Base-by-base conservation (phyloP, 805 yeast species). In the Metschnikowia proteae region DNA sequence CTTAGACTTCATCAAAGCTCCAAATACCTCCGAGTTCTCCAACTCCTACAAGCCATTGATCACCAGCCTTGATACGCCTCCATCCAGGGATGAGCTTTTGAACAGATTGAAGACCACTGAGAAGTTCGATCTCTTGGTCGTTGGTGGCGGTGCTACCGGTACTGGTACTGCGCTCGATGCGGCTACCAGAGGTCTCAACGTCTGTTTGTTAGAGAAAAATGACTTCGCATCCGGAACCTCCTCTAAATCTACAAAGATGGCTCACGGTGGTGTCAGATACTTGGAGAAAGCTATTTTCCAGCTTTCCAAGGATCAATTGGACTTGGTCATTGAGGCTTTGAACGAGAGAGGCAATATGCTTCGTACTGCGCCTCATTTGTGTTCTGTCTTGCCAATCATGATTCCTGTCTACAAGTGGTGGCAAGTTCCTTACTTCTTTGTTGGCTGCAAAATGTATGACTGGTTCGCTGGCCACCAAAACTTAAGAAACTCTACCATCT, bases 121-220 rank as follows among this genome's bases (percentile, higher is more conserved):
- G 46, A 78, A 84, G 62, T 83, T 79, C 61, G 97, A 92, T 64
- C 78, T 91, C n/a, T 70, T 91, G 55, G 76, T 91, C 57, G 83
- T 92, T 57, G 98, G 98, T 52, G 97, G 97, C 57, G 98, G 98
- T 64, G 97, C 97, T 35, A 84, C 94, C 11, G 98, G 98, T 54
- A 74, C 96, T 4, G 98, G 97, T 51, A 81, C 88, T 42, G 97
- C 97, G 1, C 73, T 91, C 38, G 98, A 91, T 69, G 97, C 97
- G 33, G 80, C 85, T 28, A 80, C 95, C 38, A 79, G 98, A 67
- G 97, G 97, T 42, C 79, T 90, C 58, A 87, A 88, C 62, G 96
- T 89, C 38, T 87, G 95, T 45, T 67, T 91, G 49, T 78, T 91
- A 50, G 98, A 91, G 68, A 85, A 85, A 63, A 82, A 81, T 55